Conservation (phyloP, 305 asterid species). For the Caryopteris hybrid region DNA sequence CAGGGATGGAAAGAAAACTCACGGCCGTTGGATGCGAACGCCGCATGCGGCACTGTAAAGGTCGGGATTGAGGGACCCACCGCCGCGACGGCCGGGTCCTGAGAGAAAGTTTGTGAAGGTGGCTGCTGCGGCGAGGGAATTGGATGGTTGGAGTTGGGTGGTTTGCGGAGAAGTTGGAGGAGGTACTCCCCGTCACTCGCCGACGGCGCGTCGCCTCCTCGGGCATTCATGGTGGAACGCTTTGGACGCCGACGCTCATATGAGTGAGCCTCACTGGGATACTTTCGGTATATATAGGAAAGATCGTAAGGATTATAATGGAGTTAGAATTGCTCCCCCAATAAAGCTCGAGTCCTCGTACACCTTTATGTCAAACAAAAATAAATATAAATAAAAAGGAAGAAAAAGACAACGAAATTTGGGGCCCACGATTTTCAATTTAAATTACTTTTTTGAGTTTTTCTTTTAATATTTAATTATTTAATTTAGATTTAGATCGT, state of each 20-base stretch:
- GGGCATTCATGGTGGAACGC: constrained; percentile 37
- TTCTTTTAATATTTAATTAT: too few species aligned
- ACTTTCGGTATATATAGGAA: not conserved
- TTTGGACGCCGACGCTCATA: constrained; percentile 6
- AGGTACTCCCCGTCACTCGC: constrained; percentile 77
- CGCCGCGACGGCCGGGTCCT: constrained; percentile 88
- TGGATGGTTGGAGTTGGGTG: constrained; percentile 24
- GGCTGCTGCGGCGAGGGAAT: constrained; percentile 21
- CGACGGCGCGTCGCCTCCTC: constrained; percentile 66
- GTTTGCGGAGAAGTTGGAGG: constrained; percentile 62
- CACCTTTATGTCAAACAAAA: too few species aligned
- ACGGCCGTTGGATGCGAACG: constrained; percentile 21
- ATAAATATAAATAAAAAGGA: too few species aligned
- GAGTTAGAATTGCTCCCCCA: not conserved
- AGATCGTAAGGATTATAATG: not conserved
- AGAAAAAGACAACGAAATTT: too few species aligned
- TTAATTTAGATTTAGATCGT: too few species aligned
- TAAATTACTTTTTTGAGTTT: too few species aligned
- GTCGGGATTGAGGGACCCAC: constrained; percentile 52
- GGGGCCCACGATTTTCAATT: too few species aligned
- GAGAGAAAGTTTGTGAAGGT: constrained; percentile 34
- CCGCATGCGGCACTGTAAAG: constrained; percentile 22
- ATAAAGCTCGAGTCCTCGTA: too few species aligned
- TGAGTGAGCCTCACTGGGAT: not conserved
- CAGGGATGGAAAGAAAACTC: constrained; percentile 24